Evolutionary conservation across 306 rosid genomes (phyloP), one percentile per base, ranked within the genome.

Genomic region (Inga leiocalycina): DNA sequence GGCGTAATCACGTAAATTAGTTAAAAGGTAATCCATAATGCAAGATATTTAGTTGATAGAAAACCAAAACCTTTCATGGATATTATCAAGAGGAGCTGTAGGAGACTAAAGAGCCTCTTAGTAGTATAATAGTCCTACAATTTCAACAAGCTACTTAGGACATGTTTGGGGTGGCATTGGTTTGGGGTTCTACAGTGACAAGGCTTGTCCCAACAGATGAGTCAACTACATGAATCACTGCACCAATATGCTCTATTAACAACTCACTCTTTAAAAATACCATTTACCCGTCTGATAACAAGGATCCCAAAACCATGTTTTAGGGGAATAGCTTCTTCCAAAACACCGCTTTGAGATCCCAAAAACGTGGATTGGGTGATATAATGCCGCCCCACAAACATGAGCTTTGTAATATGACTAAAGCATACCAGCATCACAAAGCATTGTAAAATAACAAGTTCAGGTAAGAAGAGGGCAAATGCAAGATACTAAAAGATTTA

Each of bases 401-500:
- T 14, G 6, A 19, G 7, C 56, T 14, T 49, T 4, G 19, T 39
- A 39, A 39, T 39, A 39, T 49, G 14, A 49, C 54, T 14, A 49
- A 49, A 49, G 7, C 56, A 49, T 14, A 48, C 6, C 54, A 49
- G 6, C 56, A 49, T 49, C 56, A 4, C 56, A 15, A 15, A 15
- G 2, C 3, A 49, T 14, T 15, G 74, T 37, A 17, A 68, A 68
- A 68, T 35, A 37, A 9, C 3, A 68, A 19, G 4, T 45, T 27
- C 10, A 17, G 72, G 17, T 24, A 4, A 3, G 74, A 24, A n/a
- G 32, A 45, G 13, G 45, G 6, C 45, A 34, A 3, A 16, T 6
- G 79, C 19, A 34, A 54, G 22, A 14, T 49, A 3, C 7, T 49
- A 39, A 39, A 12, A 81, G 83, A 74, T 12, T 87, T 83, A 96